A percentile compares a stretch with the other conserved stretches of the same genome.
Evolutionary conservation across 352 stramenopile species (phyloP).

Genomic region (Pythium plurisporium): DNA sequence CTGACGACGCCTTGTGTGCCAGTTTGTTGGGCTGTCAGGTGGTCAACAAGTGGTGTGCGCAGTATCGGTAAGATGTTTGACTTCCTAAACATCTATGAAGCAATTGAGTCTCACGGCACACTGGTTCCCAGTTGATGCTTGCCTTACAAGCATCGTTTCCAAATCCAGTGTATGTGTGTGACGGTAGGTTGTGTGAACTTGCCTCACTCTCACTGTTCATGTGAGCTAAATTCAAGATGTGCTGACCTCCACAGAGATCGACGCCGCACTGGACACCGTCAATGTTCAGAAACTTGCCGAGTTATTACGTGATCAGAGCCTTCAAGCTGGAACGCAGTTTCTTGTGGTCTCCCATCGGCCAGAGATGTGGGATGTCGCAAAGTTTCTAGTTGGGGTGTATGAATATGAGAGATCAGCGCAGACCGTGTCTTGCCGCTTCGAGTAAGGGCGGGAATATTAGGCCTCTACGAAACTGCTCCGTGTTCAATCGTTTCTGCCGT

Average conservation of each 20-base stretch:
- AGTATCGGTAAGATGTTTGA: constrained; percentile 25
- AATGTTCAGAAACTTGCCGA: constrained; percentile 30
- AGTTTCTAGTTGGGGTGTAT: constrained; percentile 28
- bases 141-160: constrained; percentile 34
- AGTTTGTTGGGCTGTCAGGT: constrained; percentile 38
- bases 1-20: not conserved
- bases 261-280: constrained; percentile 33
- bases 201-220: too few species aligned
- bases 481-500: not conserved
- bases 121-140: constrained; percentile 35
- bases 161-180: constrained; percentile 35
- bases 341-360: constrained; percentile 33
- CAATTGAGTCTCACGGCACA: too few species aligned
- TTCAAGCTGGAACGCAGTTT: constrained; percentile 27
- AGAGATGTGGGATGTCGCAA: constrained; percentile 30
- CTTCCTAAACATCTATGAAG: too few species aligned
- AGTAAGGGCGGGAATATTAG: constrained; percentile 4
- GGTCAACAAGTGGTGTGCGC: constrained; percentile 38
- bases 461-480: constrained; percentile 12
- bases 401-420: constrained; percentile 25
- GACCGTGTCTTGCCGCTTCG: constrained; percentile 25
- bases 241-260: constrained; percentile 23
- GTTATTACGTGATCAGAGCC: constrained; percentile 23
- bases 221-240: too few species aligned
- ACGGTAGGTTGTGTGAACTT: constrained; percentile 34